Evolutionary conservation across 352 stramenopile species (phyloP), one percentile per base, ranked within the genome.

Genomic region (Phytopythium chamaehyphon): DNA sequence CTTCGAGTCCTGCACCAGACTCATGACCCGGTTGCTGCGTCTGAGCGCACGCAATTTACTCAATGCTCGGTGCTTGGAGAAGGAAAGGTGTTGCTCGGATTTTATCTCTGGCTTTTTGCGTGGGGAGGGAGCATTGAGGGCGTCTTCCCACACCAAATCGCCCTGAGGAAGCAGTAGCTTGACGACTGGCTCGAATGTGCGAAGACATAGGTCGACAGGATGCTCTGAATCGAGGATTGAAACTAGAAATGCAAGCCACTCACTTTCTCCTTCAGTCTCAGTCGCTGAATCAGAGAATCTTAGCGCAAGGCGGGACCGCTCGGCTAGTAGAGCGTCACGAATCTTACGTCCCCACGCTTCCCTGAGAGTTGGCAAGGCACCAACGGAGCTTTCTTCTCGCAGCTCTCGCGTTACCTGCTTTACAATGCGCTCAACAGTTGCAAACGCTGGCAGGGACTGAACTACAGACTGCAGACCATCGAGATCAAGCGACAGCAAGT

Each of bases 401-500:
- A 66, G 9, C 9, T 47, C 40, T n/a, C 54, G 48, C 14, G 57
- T 37, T 12, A 69, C 21, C 10, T 40, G 40, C 16, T 62, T 52
- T 2, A 61, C 16, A 16, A 23, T 54, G 47, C 16, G 46, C 28
- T 59, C 40, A 9, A 63, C 39, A 10, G 57, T 55, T 1, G 43
- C 49, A 21, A 63, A 70, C 49, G 53, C 58, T 18, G 61, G 57
- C 19, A 65, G 53, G 7, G 23, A 23, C 38, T 36, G 54, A 16
- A 69, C 36, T 16, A 62, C 49, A 6, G 40, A 47, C 12, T 38
- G 40, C 8, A 68, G 24, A 15, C 31, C 54, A 24, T 65, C 54
- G 11, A 66, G 62, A 19, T 51, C 68, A 1, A 88, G 57, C 6
- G 65, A 65, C 18, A 88, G 69, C 40, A 88, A 23, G 45, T 88